phyloP scores from a whole-genome alignment of 441 rosid species.

The Eruca vesicaria region DNA sequence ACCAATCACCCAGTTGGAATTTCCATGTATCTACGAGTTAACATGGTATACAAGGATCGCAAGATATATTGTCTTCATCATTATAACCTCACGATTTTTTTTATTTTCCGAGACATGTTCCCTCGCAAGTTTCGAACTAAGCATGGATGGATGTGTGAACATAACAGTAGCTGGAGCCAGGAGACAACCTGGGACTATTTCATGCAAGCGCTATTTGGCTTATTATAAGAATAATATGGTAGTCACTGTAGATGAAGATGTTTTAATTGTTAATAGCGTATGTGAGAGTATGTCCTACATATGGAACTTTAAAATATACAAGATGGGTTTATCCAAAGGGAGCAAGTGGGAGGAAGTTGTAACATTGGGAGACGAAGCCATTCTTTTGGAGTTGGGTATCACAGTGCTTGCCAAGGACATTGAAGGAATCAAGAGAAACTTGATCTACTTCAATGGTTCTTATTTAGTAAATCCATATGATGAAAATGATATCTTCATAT shows the following conservation, averaged over 20 bases:
- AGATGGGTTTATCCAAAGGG: neutral
- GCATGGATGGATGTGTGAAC: too few species aligned
- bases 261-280: neutral
- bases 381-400: neutral
- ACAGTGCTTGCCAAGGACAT: neutral
- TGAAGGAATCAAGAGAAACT: neutral
- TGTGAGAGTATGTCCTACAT: neutral
- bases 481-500: too few species aligned
- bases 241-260: neutral
- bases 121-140: too few species aligned
- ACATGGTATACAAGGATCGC: too few species aligned
- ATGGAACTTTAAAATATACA: neutral
- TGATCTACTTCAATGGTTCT: too few species aligned
- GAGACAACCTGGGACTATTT: neutral
- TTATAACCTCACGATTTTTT: too few species aligned
- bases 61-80: too few species aligned
- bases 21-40: neutral
- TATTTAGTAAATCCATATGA: too few species aligned
- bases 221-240: neutral
- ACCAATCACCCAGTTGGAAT: neutral
- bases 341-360: neutral
- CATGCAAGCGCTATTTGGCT: neutral
- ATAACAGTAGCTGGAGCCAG: neutral
- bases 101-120: too few species aligned
- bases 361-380: neutral